phyloP scores from a whole-genome alignment of 495 filamentous ascomycete species.

The Penicillium desertorum region DNA sequence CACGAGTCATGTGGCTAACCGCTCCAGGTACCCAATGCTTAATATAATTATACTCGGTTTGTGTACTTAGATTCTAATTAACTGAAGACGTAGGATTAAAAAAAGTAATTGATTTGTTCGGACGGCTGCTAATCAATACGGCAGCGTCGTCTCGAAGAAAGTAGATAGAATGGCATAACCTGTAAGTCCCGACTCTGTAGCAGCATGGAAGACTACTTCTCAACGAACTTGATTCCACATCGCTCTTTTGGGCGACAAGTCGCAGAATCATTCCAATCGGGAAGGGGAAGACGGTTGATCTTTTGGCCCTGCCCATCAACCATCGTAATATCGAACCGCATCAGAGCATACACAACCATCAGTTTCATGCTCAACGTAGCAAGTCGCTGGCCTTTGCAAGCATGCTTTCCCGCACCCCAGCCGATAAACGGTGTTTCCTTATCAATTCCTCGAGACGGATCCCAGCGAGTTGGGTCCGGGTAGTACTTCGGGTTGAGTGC shows the following conservation, averaged over 20 bases:
- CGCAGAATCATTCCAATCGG: constrained; percentile 11
- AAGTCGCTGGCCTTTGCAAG: constrained; percentile 17
- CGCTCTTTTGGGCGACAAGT: constrained; percentile 12
- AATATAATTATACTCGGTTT: too few relatives aligned
- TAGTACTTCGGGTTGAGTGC: constrained; percentile 3
- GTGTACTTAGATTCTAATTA: too few relatives aligned
- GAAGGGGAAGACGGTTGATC: constrained; percentile 2
- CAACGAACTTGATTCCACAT: constrained; percentile 3
- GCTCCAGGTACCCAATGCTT: background rate
- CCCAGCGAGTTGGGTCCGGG: constrained; percentile 8
- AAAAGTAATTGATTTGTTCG: background rate
- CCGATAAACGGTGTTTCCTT: constrained; percentile 8
- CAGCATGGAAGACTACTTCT: background rate
- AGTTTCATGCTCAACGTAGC: constrained; percentile 13
- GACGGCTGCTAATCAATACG: background rate
- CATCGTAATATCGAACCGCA: constrained; percentile 3
- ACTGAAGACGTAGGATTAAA: background rate
- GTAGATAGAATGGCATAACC: background rate
- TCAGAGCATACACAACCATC: constrained; percentile 1
- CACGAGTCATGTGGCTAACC: background rate
- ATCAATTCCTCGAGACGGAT: constrained; percentile 4
- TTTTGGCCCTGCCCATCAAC: constrained; percentile 4
- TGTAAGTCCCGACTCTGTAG: too few relatives aligned
- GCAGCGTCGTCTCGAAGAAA: background rate
- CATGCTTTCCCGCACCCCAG: constrained; percentile 12